These are phyloP conservation scores for Echinochloa phyllopogon DNA, from an alignment of 176 grass and related monocot species.

Conservation along the genomic window DNA sequence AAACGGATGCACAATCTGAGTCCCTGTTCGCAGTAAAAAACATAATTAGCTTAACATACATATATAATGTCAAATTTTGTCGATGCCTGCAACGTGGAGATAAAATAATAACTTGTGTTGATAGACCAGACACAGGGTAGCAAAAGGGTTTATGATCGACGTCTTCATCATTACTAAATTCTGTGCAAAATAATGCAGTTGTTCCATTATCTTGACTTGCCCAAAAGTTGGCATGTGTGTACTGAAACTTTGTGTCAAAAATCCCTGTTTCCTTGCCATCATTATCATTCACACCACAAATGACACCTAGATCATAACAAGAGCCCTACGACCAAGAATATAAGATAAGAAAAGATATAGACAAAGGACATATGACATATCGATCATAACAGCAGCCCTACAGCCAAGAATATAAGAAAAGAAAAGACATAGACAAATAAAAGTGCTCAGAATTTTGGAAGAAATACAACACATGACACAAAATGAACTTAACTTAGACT, in stretches of 20 bases:
- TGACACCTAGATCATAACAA: neutral
- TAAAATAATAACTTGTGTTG: neutral
- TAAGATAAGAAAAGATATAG: neutral
- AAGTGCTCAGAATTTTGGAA: neutral
- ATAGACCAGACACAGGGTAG: neutral
- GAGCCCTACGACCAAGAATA: neutral
- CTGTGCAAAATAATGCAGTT: neutral
- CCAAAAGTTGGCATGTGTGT: constrained; percentile 8
- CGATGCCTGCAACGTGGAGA: neutral
- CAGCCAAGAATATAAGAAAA: neutral
- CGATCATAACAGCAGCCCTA: neutral
- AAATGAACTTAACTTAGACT: neutral
- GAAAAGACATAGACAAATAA: neutral
- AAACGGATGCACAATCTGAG: constrained; percentile 6
- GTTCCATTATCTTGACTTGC: neutral
- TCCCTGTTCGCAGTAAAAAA: too few species aligned
- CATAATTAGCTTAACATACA: neutral
- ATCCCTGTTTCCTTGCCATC: neutral
- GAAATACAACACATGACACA: neutral
- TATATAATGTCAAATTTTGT: neutral
- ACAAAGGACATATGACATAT: neutral
- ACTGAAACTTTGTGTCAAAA: neutral
- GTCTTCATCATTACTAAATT: constrained; percentile 6
- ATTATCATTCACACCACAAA: constrained; percentile 3
- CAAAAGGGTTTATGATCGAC: neutral